Percentiles rank a stretch among this genome's conserved stretches.
Conservation (phyloP, 192 early-diverging fungal genomes). For the Coemansia sp. region DNA sequence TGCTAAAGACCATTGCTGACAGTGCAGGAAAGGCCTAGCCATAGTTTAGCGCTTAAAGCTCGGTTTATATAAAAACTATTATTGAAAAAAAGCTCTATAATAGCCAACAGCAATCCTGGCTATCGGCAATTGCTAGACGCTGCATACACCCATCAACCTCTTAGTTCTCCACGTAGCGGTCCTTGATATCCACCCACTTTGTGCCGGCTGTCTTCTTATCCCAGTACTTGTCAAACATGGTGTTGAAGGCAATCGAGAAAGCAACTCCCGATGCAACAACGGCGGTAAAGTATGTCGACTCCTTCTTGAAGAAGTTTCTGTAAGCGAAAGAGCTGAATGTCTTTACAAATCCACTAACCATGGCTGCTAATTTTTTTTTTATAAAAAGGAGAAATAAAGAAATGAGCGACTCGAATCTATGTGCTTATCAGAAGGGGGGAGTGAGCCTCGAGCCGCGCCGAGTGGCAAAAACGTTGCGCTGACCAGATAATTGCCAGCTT, state of each 20-base stretch:
- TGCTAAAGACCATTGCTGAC: conserved; percentile 24
- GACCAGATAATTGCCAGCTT: neutral
- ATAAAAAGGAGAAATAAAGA: too few relatives aligned
- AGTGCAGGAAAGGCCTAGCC: conserved; percentile 18
- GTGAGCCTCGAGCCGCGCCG: neutral
- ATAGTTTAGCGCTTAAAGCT: too few relatives aligned
- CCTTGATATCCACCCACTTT: conserved; percentile 55
- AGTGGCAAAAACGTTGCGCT: conserved; percentile 3
- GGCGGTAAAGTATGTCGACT: conserved; percentile 52
- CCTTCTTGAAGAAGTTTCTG: conserved; percentile 52
- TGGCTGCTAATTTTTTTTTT: conserved; percentile 3
- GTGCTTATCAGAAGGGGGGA: too few relatives aligned
- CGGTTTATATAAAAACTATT: too few relatives aligned
- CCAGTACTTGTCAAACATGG: conserved; percentile 49
- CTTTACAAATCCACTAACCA: conserved; percentile 46
- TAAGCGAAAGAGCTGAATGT: conserved; percentile 40
- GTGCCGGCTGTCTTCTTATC: conserved; percentile 47
- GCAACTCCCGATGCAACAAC: conserved; percentile 37
- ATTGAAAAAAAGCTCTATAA: too few relatives aligned
- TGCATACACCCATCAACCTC: neutral
- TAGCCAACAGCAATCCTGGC: too few relatives aligned
- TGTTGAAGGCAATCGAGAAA: conserved; percentile 46
- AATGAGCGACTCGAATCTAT: too few relatives aligned
- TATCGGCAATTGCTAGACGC: too few relatives aligned
- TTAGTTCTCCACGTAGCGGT: conserved; percentile 32